phyloP scores from a whole-genome alignment of 176 grass and related monocot species.

The Pharus latifolius region DNA sequence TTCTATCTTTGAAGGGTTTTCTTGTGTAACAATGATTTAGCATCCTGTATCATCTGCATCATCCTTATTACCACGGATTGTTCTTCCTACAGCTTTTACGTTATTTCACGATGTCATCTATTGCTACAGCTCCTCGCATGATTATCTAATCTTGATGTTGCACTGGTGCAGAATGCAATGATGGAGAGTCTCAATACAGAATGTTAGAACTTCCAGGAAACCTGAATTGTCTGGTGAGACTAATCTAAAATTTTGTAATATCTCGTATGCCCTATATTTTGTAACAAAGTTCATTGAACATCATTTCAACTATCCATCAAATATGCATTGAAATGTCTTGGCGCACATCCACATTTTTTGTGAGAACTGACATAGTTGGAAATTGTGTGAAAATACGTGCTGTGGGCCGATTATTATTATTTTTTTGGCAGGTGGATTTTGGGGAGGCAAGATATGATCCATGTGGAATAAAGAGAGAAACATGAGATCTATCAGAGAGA shows the following conservation, averaged over 20 bases:
- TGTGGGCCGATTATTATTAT: neutral
- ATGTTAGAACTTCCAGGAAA: slow-evolving; percentile 60
- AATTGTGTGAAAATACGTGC: neutral
- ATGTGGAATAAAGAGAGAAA: too few species aligned
- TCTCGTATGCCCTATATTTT: neutral
- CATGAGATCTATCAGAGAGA: too few species aligned
- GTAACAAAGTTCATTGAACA: neutral
- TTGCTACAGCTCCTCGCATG: neutral
- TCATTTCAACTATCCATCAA: neutral
- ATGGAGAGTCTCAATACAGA: slow-evolving; percentile 41
- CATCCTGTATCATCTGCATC: neutral
- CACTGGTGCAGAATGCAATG: slow-evolving; percentile 60
- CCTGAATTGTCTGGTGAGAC: slow-evolving; percentile 40
- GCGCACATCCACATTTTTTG: neutral
- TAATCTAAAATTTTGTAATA: neutral
- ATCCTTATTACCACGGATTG: neutral
- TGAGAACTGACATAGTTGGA: neutral
- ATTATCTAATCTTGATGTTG: neutral
- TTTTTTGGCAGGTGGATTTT: too few species aligned
- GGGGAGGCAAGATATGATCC: too few species aligned
- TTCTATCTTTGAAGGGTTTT: neutral
- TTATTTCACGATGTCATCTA: neutral
- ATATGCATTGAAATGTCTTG: neutral
- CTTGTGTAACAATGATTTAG: neutral
- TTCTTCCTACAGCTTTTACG: neutral